Evolutionary conservation across 495 filamentous ascomycete genomes (phyloP).

Genomic region (Aspergillus ellipticus): DNA sequence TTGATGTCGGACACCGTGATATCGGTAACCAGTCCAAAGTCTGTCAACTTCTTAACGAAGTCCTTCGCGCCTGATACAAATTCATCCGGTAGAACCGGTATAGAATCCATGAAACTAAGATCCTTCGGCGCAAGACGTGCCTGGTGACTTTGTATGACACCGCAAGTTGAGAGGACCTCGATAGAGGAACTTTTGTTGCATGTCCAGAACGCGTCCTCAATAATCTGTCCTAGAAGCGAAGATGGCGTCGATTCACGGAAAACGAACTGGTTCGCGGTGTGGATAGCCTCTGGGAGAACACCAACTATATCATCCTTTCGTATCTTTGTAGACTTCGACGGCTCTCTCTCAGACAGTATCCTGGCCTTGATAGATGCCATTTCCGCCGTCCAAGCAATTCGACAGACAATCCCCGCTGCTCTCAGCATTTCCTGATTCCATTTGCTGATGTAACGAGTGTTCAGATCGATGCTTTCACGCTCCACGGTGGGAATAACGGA

Average conservation of each 20-base stretch:
- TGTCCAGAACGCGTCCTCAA: conserved; percentile 94
- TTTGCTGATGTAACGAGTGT: conserved; percentile 84
- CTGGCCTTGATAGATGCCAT: conserved; percentile 67
- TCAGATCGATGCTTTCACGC: conserved; percentile 92
- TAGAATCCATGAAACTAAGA: conserved; percentile 83
- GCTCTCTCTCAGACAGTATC: conserved; percentile 26
- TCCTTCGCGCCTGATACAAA: conserved; percentile 58
- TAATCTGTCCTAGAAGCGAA: conserved; percentile 69
- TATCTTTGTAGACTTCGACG: conserved; percentile 51
- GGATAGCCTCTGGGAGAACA: conserved; percentile 72
- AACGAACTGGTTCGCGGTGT: conserved; percentile 69
- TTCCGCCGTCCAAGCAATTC: conserved; percentile 81
- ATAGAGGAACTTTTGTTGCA: conserved; percentile 75
- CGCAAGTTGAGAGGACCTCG: conserved; percentile 81
- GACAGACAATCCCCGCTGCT: conserved; percentile 82
- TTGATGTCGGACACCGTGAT: conserved; percentile 84
- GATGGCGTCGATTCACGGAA: conserved; percentile 88
- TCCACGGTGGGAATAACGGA: conserved; percentile 99
- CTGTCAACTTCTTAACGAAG: conserved; percentile 73
- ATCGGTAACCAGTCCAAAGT: conserved; percentile 75
- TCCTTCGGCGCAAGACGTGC: conserved; percentile 80
- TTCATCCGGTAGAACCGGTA: conserved; percentile 78
- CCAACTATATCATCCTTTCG: conserved; percentile 57
- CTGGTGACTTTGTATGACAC: conserved; percentile 71
- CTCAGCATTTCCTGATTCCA: conserved; percentile 98